A percentile compares a stretch with the other conserved stretches of the same genome.
These are phyloP conservation scores for Fusarium sp. DNA, from an alignment of 2,329 filamentous ascomycete genomes.

Conservation along the genomic window DNA sequence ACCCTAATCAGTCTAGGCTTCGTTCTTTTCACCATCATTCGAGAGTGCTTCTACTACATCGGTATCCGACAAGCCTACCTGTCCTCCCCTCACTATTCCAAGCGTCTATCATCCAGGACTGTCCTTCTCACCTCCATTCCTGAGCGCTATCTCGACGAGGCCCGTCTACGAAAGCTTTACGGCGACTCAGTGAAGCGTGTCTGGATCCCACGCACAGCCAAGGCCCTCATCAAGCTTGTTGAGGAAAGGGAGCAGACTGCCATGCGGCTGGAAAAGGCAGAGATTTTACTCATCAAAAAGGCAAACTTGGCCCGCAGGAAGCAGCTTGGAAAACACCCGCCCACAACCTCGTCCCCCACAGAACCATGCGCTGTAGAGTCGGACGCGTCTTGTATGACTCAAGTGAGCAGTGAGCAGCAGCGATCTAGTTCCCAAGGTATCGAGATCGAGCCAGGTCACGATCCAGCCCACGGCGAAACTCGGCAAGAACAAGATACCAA, in stretches of 20 bases:
- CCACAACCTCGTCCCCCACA: slow-evolving; percentile 13
- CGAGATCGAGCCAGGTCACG: slow-evolving; percentile 7
- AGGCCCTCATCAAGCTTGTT: slow-evolving; percentile 81
- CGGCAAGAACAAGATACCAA: slow-evolving; percentile 20
- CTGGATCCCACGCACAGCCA: slow-evolving; percentile 83
- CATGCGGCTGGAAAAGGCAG: slow-evolving; percentile 83
- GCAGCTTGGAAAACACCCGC: slow-evolving; percentile 32
- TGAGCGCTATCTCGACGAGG: slow-evolving; percentile 76
- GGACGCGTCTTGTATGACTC: slow-evolving; percentile 21
- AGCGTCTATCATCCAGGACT: slow-evolving; percentile 87
- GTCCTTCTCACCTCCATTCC: slow-evolving; percentile 91
- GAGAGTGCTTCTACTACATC: slow-evolving; percentile 91
- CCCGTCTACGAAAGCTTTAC: slow-evolving; percentile 81
- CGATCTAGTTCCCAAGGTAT: slow-evolving; percentile 11
- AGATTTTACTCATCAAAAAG: slow-evolving; percentile 83
- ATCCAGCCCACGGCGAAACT: not conserved
- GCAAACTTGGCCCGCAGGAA: slow-evolving; percentile 78
- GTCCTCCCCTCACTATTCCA: slow-evolving; percentile 82
- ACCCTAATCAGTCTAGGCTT: slow-evolving; percentile 65
- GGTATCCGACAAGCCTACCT: slow-evolving; percentile 93
- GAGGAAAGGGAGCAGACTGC: slow-evolving; percentile 82
- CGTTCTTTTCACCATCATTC: slow-evolving; percentile 85
- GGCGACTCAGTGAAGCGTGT: slow-evolving; percentile 82
- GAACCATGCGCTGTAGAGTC: slow-evolving; percentile 25
- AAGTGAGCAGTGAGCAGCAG: slow-evolving; percentile 18